phyloP scores from a whole-genome alignment of 176 grass and related monocot genomes.

The Thinopyrum elongatum region DNA sequence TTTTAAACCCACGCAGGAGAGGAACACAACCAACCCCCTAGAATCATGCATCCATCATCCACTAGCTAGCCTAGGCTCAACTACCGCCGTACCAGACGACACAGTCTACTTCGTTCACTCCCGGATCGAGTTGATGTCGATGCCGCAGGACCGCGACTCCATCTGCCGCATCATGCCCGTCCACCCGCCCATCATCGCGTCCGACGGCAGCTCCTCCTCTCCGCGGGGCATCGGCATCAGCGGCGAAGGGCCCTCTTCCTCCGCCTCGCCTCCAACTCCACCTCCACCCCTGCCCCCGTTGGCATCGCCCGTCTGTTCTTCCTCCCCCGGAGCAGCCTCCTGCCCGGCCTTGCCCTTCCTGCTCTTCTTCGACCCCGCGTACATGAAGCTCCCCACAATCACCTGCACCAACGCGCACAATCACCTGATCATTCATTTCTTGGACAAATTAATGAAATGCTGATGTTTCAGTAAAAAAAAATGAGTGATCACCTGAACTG shows the following conservation, averaged over 20 bases:
- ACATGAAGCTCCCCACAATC: slow-evolving; percentile 56
- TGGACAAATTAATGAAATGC: not conserved
- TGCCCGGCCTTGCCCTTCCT: slow-evolving; percentile 37
- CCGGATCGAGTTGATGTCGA: slow-evolving; percentile 42
- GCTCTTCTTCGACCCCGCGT: slow-evolving; percentile 42
- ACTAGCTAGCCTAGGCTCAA: too few species aligned
- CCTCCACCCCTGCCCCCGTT: not conserved
- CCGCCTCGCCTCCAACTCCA: not conserved
- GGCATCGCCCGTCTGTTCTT: not conserved
- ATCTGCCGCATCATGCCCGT: slow-evolving; percentile 39
- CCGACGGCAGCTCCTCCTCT: not conserved
- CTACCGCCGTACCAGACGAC: too few species aligned
- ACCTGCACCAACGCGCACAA: slow-evolving; percentile 13
- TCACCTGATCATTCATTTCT: too few species aligned
- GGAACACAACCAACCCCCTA: too few species aligned
- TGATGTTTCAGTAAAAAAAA: not conserved
- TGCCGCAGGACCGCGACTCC: slow-evolving; percentile 36
- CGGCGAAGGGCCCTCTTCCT: not conserved
- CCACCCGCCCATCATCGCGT: slow-evolving; percentile 39
- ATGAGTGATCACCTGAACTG: slow-evolving; percentile 49
- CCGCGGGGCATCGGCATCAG: not conserved
- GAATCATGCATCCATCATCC: too few species aligned
- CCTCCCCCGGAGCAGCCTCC: not conserved
- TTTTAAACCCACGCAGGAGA: too few species aligned
- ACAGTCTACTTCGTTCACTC: not conserved